Evolutionary conservation across 768 basidiomycete genomes (phyloP).

Genomic region (Amanita muscaria): DNA sequence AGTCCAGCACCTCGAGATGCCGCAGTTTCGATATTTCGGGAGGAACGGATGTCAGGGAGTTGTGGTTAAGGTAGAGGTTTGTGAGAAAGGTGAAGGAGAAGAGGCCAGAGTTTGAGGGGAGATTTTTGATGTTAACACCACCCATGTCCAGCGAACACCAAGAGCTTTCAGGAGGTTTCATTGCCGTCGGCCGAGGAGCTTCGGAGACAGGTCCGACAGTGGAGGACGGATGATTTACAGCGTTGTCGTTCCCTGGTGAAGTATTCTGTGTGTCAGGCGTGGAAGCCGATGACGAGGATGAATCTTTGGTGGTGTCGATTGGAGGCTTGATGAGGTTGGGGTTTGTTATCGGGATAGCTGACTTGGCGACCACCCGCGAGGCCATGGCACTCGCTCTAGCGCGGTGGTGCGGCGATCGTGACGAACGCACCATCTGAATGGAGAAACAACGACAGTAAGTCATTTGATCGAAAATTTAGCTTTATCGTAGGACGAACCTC

Average conservation of each 20-base stretch:
- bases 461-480: slow-evolving; percentile 23
- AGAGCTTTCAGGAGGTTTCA: slow-evolving; percentile 60
- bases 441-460: slow-evolving; percentile 21
- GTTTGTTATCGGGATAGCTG: slow-evolving; percentile 87
- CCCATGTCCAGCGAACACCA: slow-evolving; percentile 97
- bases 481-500: slow-evolving; percentile 52
- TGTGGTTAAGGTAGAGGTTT: slow-evolving; percentile 95
- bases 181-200: slow-evolving; percentile 53
- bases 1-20: slow-evolving; percentile 83
- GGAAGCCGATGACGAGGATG: slow-evolving; percentile 21
- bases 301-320: slow-evolving; percentile 20
- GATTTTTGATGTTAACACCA: slow-evolving; percentile 85
- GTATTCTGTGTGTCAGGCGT: slow-evolving; percentile 15
- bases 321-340: slow-evolving; percentile 62
- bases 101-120: slow-evolving; percentile 67
- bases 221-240: slow-evolving; percentile 61
- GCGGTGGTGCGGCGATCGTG: slow-evolving; percentile 86
- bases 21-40: slow-evolving; percentile 76
- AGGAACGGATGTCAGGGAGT: slow-evolving; percentile 69
- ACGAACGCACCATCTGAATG: slow-evolving; percentile 68
- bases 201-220: slow-evolving; percentile 67
- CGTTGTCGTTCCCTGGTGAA: slow-evolving; percentile 18
- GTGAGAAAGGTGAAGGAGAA: slow-evolving; percentile 90
- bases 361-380: slow-evolving; percentile 76
- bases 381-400: slow-evolving; percentile 95